Base-by-base conservation (phyloP, 257 asterid species). In the Marsdenia floribunda region DNA sequence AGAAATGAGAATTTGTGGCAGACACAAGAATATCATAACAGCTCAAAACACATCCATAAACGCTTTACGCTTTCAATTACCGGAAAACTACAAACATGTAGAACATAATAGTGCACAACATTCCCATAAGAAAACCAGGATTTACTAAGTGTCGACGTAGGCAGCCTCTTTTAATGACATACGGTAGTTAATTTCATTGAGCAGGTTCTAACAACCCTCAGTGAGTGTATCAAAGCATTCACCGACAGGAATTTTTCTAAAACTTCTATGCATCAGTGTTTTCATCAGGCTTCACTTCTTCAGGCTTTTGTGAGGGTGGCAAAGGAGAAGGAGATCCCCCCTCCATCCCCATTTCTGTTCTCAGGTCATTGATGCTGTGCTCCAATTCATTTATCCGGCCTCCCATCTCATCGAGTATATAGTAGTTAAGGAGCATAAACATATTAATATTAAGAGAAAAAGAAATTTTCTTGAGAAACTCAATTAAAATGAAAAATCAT, bases 321-420 rank as follows among this genome's bases (percentile, higher is more conserved):
- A 61, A 22, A 63, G 76, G 76, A 44, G 75, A 69, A 13, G 80
- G 76, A 77, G 80, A 61, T 4, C 67, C 75, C 0, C 76, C 80
- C 9, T 77, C 80, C 14, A 50, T 47, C 59, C 72, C 80, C 72
- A 77, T 71, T 63, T 77, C 80, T 16, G 76, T 29, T 38, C 80
- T 61, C 37, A 77, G 80, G 9, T 60, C 76, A 61, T 77, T 70
- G n/a, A 77, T 77, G 76, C 80, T 77, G 57, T 64, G 72, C 72
- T 77, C 80, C 76, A 77, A 67, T 16, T 71, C 76, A 61, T 26
- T 71, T 67, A 77, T 71, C 61, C 67, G 65, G 58, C 26, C 59
- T 46, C 80, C 80, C 80, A 77, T 77, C 9, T 77, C 80, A 61
- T 77, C 80, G 0, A 77, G 80, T 70, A 49, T 22, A 26, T 71